Evolutionary conservation across 805 yeast species (phyloP), one percentile per base, ranked within the genome.

Genomic region (Ogataea sp.): DNA sequence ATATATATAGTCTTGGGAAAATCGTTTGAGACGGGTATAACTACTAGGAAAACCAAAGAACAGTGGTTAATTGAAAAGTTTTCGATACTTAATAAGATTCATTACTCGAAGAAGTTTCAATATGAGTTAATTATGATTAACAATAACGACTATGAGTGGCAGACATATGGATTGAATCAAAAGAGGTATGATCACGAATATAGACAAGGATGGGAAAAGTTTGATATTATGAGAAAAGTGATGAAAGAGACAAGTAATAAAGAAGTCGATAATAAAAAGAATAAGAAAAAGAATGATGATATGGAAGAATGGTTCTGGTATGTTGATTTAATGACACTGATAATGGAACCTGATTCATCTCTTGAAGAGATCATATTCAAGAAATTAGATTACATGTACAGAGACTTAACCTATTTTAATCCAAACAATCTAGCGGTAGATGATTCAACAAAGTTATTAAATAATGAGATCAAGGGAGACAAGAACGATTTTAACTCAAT

Each of bases 161-260:
- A 34, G 16, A 72, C 70, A 43, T 58, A 65, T 54, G 69, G 73
- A 20, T 35, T 56, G 24, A 62, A 62, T 46, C 62, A 67, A 44
- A 71, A 70, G 48, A 55, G 68, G 37, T 71, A 71, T 47, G 69
- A 71, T 35, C 70, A 70, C 51, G 75, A 70, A 39, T 63, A 63
- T 54, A 60, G 77, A 44, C 70, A 65, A 51, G 68, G 69, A 3
- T 65, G 71, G 71, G 69, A 63, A 45, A 65, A 65, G 42, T 58
- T 64, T 32, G 71, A 66, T 43, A 42, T 55, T 21, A 42, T 66
- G 23, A 52, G 62, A 31, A 56, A 50, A 23, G 57, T 59, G 1
- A 59, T 66, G 62, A 58, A 56, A 37, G 56, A 62, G 36, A 30
- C 33, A 4, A 26, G n/a, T n/a, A n/a, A n/a, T n/a, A n/a, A n/a